Conservation (phyloP, 1,284 basidiomycete genomes). For the Macrocystidia cucumis region DNA sequence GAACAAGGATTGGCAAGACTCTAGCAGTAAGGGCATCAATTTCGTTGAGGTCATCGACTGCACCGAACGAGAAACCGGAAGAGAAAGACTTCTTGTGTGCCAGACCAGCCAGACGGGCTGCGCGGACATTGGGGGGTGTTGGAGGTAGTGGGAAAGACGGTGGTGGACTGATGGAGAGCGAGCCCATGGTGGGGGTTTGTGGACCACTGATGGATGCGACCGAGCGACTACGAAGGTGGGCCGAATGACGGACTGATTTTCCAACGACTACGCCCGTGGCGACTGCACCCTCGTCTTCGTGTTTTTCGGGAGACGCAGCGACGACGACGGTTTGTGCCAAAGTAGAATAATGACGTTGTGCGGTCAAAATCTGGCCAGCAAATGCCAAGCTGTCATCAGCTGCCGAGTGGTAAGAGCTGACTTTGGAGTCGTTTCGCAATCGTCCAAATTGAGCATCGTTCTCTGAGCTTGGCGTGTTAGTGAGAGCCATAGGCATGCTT, state of each 20-base stretch:
- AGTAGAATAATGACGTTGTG: slow-evolving; percentile 60
- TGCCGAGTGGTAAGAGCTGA: slow-evolving; percentile 43
- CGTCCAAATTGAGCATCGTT: slow-evolving; percentile 47
- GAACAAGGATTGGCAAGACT: slow-evolving; percentile 57
- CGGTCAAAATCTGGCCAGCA: slow-evolving; percentile 55
- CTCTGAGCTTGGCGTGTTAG: slow-evolving; percentile 43
- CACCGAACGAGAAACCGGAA: slow-evolving; percentile 50
- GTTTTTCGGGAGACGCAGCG: slow-evolving; percentile 33
- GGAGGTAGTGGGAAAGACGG: slow-evolving; percentile 61
- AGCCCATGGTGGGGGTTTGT: slow-evolving; percentile 26
- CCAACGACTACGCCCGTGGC: slow-evolving; percentile 25
- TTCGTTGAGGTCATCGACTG: slow-evolving; percentile 50
- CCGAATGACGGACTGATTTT: slow-evolving; percentile 19
- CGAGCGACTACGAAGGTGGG: slow-evolving; percentile 38
- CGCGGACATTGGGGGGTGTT: slow-evolving; percentile 53
- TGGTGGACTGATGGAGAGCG: slow-evolving; percentile 46
- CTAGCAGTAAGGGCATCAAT: slow-evolving; percentile 64
- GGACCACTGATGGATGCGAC: slow-evolving; percentile 39
- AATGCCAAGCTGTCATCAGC: slow-evolving; percentile 42
- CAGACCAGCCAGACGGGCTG: slow-evolving; percentile 36
- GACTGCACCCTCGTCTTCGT: slow-evolving; percentile 16
- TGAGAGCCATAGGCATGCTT: slow-evolving; percentile 27
- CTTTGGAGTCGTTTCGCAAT: slow-evolving; percentile 41
- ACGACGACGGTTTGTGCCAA: slow-evolving; percentile 55
- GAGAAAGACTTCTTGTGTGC: slow-evolving; percentile 55